Percentiles rank a stretch among this genome's conserved stretches.
These are phyloP conservation scores for Penicillium paradoxum DNA, from an alignment of 495 filamentous ascomycete species.

Conservation along the genomic window DNA sequence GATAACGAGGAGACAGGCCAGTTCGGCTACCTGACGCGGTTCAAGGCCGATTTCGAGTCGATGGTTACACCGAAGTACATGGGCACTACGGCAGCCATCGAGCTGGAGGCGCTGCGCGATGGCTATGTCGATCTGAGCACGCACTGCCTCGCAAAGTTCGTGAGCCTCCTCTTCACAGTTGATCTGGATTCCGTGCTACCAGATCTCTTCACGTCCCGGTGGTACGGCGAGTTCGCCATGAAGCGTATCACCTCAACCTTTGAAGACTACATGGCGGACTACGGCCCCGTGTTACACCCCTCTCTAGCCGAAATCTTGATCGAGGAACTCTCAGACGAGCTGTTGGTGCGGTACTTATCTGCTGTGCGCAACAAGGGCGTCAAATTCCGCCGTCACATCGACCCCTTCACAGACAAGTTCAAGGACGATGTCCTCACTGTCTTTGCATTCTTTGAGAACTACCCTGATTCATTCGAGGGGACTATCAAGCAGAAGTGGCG, in stretches of 20 bases:
- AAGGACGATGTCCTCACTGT: conserved; percentile 82
- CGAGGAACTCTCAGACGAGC: conserved; percentile 85
- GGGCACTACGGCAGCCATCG: conserved; percentile 58
- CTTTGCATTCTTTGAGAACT: conserved; percentile 64
- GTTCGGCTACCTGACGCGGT: conserved; percentile 71
- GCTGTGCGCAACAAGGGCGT: conserved; percentile 83
- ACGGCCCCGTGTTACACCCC: conserved; percentile 71
- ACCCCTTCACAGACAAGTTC: conserved; percentile 83
- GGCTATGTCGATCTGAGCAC: conserved; percentile 92
- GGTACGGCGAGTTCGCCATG: conserved; percentile 80
- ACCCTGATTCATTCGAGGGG: conserved; percentile 59
- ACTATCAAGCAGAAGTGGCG: conserved; percentile 87
- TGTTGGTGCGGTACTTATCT: conserved; percentile 81
- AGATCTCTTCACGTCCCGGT: conserved; percentile 84
- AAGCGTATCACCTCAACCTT: conserved; percentile 87
- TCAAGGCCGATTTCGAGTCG: conserved; percentile 70
- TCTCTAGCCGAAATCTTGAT: conserved; percentile 82
- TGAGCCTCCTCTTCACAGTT: conserved; percentile 73
- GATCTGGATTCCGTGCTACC: conserved; percentile 78
- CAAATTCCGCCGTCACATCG: conserved; percentile 72
- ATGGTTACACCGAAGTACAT: conserved; percentile 79
- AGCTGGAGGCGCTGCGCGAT: conserved; percentile 70
- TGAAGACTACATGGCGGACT: conserved; percentile 88
- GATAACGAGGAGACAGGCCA: conserved; percentile 66
- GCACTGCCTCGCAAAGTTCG: conserved; percentile 82